Percentiles rank a stretch among this genome's conserved stretches.
Evolutionary conservation across 176 grass and related monocot genomes (phyloP).

Genomic region (Musa itinerans): DNA sequence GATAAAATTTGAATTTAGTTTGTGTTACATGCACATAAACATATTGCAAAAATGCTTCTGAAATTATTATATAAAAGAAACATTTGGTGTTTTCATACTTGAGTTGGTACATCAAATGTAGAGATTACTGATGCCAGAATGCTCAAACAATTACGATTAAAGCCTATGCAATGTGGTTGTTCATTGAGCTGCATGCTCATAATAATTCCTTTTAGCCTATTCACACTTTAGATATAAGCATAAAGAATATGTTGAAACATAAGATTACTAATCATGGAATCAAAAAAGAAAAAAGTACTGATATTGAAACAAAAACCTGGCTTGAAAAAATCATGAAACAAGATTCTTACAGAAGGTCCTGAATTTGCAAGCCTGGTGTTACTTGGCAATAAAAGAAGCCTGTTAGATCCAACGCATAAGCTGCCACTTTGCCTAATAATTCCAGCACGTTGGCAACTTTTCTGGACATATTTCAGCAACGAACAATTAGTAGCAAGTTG

Average conservation of each 20-base stretch:
- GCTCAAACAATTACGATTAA: too few relatives aligned
- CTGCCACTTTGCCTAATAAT: slow-evolving; percentile 63
- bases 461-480: slow-evolving; percentile 36
- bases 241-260: not conserved
- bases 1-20: too few relatives aligned
- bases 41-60: too few relatives aligned
- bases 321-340: not conserved
- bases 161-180: too few relatives aligned
- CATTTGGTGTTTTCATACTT: too few relatives aligned
- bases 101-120: too few relatives aligned
- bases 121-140: too few relatives aligned
- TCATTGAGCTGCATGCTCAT: too few relatives aligned
- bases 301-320: not conserved
- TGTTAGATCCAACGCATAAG: slow-evolving; percentile 69
- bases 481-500: slow-evolving; percentile 1
- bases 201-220: too few relatives aligned
- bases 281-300: not conserved
- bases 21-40: too few relatives aligned
- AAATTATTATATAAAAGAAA: too few relatives aligned
- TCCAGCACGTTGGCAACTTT: slow-evolving; percentile 58
- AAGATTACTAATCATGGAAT: not conserved
- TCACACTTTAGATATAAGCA: too few relatives aligned
- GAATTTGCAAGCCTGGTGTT: slow-evolving; percentile 28
- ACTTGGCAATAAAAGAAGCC: slow-evolving; percentile 65
- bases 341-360: slow-evolving; percentile 10